Evolutionary conservation across 176 grass and related monocot genomes (phyloP).

Genomic region (Triticum dicoccoides): DNA sequence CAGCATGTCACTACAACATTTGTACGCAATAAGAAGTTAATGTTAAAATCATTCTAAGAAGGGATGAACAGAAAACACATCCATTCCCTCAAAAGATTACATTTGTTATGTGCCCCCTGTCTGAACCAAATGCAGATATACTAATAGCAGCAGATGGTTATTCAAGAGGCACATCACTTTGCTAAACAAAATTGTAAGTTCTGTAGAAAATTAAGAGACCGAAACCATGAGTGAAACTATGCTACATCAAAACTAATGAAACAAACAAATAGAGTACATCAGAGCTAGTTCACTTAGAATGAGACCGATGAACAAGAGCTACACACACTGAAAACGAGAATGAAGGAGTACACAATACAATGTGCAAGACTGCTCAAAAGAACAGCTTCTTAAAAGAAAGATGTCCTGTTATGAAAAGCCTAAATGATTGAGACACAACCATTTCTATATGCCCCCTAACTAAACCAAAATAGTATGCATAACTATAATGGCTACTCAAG

Average conservation of each 20-base stretch:
- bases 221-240: background rate
- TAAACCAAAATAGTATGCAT: constrained; percentile 36
- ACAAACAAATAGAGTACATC: background rate
- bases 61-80: constrained; percentile 11
- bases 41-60: constrained; percentile 53
- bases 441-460: constrained; percentile 39
- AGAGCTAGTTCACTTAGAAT: background rate
- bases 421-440: background rate
- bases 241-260: background rate
- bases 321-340: background rate
- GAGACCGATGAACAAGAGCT: background rate
- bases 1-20: background rate
- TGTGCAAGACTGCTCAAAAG: constrained; percentile 24
- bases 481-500: constrained; percentile 41
- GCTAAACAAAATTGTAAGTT: background rate
- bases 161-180: constrained; percentile 42
- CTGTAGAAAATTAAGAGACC: background rate
- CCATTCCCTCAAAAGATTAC: constrained; percentile 46
- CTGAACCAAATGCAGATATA: constrained; percentile 55
- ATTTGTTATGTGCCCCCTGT: constrained; percentile 39
- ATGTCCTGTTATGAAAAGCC: background rate
- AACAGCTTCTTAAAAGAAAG: background rate
- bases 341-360: background rate
- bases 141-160: constrained; percentile 35
- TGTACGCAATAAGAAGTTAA: background rate